Evolutionary conservation across 345 rosid genomes (phyloP), one percentile per base, ranked within the genome.

Genomic region (Noccaea caerulescens): DNA sequence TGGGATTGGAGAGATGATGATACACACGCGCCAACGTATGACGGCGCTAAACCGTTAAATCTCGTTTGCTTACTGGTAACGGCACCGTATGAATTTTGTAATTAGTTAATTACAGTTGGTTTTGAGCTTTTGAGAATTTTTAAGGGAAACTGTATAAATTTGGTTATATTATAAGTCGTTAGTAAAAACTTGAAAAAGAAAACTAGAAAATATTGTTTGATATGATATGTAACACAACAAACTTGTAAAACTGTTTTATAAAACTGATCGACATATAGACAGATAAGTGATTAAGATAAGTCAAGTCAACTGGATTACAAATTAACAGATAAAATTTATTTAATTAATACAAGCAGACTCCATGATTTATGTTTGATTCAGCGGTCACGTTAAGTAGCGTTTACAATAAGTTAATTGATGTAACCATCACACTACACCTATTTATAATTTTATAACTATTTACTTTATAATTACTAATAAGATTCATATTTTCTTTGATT

Each of bases 11-110:
- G 72, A 58, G 6, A 8, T 11, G 6, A 8, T 11, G n/a, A 51
- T 25, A 58, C 32, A 23, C 73, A 61, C 54, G 58, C 66, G 51
- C 65, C 36, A 37, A 67, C 63, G 65, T 53, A 69, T 76, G 75
- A 41, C 69, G 75, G 75, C 79, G 79, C 65, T 53, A 37, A 30
- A 52, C 70, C 71, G 60, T 55, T 55, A 47, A 62, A 68, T 8
- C 23, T 36, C n/a, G 6, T 49, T 37, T 44, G 32, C 33, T 54
- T 65, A 39, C 10, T n/a, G 1, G 34, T 66, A 58, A 66, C 42
- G 72, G 68, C 34, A 59, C 64, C 51, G 69, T 62, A 25, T 52
- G n/a, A 37, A 6, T 11, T 12, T 30, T 14, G 10, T 61, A 36
- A 34, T 64, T n/a, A n/a, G n/a, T n/a, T 33, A 62, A 54, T 7